Base-by-base conservation (phyloP, 1,284 basidiomycete species). In the Fomes fomentarius region DNA sequence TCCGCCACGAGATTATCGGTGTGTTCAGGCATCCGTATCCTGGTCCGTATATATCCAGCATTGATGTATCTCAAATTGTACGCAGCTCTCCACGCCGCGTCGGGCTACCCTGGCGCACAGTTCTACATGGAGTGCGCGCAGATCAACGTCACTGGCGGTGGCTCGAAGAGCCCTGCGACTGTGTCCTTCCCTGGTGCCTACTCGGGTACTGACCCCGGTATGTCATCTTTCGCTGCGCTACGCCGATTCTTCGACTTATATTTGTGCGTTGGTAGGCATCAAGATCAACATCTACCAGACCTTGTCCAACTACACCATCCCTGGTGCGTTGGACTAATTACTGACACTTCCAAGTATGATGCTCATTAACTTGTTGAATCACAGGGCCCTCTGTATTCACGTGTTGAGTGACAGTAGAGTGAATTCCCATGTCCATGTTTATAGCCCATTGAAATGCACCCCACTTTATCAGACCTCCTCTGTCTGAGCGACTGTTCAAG, bases 41-140 rank as follows among this genome's bases (percentile, higher is more conserved):
- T 17, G 9, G 9, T 15, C 14, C 11, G 25, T 38, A 26, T 14
- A n/a, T n/a, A n/a, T n/a, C n/a, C n/a, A n/a, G 2, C 26, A 63
- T 64, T 25, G 64, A 63, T 38, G 62, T 67, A 45, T 63, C 65
- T 71, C 14, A 12, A 7, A 12, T 30, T 12, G 28, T 12, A 6
- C 22, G n/a, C 48, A 74, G 77, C 76, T 15, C 65, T 80, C 22
- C 77, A 79, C 62, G 74, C 64, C 12, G 78, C 74, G 7, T 58
- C 63, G 9, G 68, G 58, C 12, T 79, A 80, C 62, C 79, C 79
- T 22, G 81, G 80, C 35, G 80, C 81, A 33, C 80, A 82, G 56
- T 69, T 82, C 64, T 81, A 80, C 76, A 78, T 80, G 78, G 77
- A 79, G 63, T 81, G 78, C 50, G 78, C 77, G 11, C 79, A 81